Evolutionary conservation across 1,284 basidiomycete species (phyloP).

Genomic region (Tranzscheliella williamsii): DNA sequence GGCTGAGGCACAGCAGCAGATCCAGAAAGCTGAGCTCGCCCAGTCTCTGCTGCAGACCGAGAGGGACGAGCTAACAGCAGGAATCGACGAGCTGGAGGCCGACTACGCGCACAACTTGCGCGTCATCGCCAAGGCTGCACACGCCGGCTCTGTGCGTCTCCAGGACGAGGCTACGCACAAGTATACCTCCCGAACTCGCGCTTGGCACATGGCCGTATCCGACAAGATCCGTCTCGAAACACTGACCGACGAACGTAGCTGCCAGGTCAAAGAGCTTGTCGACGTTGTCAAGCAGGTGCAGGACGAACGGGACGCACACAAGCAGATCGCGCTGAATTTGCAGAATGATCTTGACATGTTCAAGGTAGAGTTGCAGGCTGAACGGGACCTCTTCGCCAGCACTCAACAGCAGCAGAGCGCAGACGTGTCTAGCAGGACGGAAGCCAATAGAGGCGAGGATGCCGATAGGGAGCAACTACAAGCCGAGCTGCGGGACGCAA

Average conservation of each 20-base stretch:
- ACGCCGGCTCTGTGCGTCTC: slow-evolving; percentile 2
- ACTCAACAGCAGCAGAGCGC: neutral
- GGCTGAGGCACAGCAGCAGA: neutral
- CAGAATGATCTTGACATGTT: neutral
- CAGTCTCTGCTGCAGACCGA: slow-evolving; percentile 4
- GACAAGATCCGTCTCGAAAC: slow-evolving; percentile 11
- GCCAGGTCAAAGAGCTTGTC: slow-evolving; percentile 29
- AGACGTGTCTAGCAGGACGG: neutral
- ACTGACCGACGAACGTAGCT: slow-evolving; percentile 12
- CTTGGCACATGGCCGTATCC: slow-evolving; percentile 11
- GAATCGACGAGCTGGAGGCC: slow-evolving; percentile 10
- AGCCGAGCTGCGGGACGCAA: neutral
- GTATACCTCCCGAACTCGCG: neutral
- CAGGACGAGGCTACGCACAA: slow-evolving; percentile 3
- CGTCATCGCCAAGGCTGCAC: slow-evolving; percentile 23
- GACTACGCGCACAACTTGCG: slow-evolving; percentile 20
- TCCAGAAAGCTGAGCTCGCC: slow-evolving; percentile 1
- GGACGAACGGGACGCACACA: slow-evolving; percentile 28
- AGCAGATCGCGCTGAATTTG: slow-evolving; percentile 6
- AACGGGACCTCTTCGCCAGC: neutral
- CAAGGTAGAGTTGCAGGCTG: neutral
- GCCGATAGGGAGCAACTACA: neutral
- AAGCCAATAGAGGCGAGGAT: neutral
- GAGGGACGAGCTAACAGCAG: slow-evolving; percentile 8
- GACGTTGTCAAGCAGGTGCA: slow-evolving; percentile 35